Percentiles rank a stretch among this genome's conserved stretches.
Conservation (phyloP, 352 stramenopile species). For the Phytophthora pluvialis region DNA sequence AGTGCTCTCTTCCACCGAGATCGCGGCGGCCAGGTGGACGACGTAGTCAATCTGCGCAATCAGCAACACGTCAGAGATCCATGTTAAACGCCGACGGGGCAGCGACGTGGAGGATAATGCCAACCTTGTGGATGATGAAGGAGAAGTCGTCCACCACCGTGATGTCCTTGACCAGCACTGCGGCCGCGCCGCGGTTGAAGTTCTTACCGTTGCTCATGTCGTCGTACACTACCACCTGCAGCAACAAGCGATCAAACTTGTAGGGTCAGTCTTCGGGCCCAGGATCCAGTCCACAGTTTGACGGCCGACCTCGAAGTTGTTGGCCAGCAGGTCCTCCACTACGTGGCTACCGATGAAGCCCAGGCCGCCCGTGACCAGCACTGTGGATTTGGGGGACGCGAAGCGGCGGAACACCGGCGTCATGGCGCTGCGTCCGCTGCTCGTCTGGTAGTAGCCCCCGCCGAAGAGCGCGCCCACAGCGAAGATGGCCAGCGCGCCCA, state of each 20-base stretch:
- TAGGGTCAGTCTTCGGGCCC: neutral
- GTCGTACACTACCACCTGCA: conserved; percentile 84
- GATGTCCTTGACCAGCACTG: conserved; percentile 87
- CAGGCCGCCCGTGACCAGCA: conserved; percentile 82
- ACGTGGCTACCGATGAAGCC: conserved; percentile 90
- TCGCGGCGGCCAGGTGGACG: conserved; percentile 82
- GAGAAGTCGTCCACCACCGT: conserved; percentile 81
- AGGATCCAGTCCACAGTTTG: neutral
- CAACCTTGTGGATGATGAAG: conserved; percentile 82
- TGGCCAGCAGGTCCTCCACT: conserved; percentile 78
- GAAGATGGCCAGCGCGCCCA: conserved; percentile 71
- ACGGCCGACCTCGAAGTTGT: conserved; percentile 67
- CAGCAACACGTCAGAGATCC: conserved; percentile 7
- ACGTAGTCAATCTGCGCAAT: conserved; percentile 74
- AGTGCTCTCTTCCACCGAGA: conserved; percentile 88
- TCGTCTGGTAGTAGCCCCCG: conserved; percentile 66
- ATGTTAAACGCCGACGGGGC: neutral
- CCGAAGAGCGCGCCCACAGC: conserved; percentile 69
- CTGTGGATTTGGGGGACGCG: conserved; percentile 46
- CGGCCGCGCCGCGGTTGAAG: conserved; percentile 75
- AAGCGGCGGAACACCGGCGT: conserved; percentile 39
- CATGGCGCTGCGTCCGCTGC: conserved; percentile 30
- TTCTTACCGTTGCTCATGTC: conserved; percentile 92
- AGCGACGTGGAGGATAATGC: neutral
- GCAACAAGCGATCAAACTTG: neutral